Percentiles rank a stretch among this genome's conserved stretches.
phyloP scores from a whole-genome alignment of 176 grass and related monocot species.

The Juncus inflexus region DNA sequence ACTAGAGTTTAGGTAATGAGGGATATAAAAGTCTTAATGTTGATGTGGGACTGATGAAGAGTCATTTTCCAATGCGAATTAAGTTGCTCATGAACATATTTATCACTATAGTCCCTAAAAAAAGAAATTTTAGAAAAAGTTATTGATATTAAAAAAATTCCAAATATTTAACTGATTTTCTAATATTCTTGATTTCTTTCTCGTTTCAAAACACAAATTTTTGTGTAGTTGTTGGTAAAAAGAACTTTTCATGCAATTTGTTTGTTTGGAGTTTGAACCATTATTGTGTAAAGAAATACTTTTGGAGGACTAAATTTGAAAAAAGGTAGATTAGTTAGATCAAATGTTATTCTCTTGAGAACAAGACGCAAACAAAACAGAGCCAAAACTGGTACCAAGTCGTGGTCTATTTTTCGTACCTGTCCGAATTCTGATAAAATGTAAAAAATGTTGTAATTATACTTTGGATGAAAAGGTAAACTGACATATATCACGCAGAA shows the following conservation, averaged over 20 bases:
- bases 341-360: constrained; percentile 3
- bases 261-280: background rate
- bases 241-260: background rate
- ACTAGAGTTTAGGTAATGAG: background rate
- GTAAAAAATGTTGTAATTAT: too few relatives aligned
- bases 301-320: too few relatives aligned
- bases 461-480: too few relatives aligned
- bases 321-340: background rate
- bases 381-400: background rate
- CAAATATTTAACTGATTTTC: too few relatives aligned
- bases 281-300: background rate
- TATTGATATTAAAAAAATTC: too few relatives aligned
- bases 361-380: background rate
- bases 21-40: constrained; percentile 9
- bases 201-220: background rate
- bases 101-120: too few relatives aligned
- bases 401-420: background rate
- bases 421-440: background rate
- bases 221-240: background rate
- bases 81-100: too few relatives aligned
- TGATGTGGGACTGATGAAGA: background rate
- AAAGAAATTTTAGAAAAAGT: too few relatives aligned
- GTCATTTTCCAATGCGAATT: too few relatives aligned
- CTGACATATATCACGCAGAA: too few relatives aligned
- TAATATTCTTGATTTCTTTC: too few relatives aligned